phyloP scores from a whole-genome alignment of 805 yeast genomes.

The Lachancea dasiensis region DNA sequence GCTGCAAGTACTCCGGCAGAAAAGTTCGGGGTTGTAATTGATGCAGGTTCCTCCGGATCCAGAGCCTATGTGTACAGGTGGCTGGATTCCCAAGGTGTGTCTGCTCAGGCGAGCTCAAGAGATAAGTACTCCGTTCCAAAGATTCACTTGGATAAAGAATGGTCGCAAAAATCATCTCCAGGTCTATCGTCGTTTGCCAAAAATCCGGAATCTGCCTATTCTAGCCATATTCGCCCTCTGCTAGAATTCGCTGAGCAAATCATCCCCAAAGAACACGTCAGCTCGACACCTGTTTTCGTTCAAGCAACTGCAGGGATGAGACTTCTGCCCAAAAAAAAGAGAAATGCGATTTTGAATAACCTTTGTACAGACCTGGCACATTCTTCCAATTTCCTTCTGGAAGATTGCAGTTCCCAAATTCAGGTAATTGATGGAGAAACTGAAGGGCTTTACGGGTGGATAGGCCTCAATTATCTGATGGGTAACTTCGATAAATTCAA shows the following conservation, averaged over 20 bases:
- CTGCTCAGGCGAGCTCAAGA: constrained; percentile 18
- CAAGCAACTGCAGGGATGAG: constrained; percentile 98
- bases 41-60: constrained; percentile 95
- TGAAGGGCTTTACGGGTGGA: constrained; percentile 95
- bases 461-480: constrained; percentile 79
- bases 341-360: constrained; percentile 46
- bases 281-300: constrained; percentile 79
- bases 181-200: constrained; percentile 72
- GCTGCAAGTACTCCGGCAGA: neutral
- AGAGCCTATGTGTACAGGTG: constrained; percentile 78
- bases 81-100: constrained; percentile 44
- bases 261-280: constrained; percentile 56
- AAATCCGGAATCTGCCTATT: constrained; percentile 55
- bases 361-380: constrained; percentile 54
- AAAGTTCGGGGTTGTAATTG: constrained; percentile 80
- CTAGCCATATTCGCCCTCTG: constrained; percentile 58
- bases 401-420: constrained; percentile 62
- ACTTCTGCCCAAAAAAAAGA: constrained; percentile 51
- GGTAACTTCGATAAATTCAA: constrained; percentile 53
- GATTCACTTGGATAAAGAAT: constrained; percentile 53
- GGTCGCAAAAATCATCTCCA: constrained; percentile 72
- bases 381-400: constrained; percentile 48
- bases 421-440: constrained; percentile 89
- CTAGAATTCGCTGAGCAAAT: constrained; percentile 62
- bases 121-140: constrained; percentile 58